Evolutionary conservation across 2,329 filamentous ascomycete species (phyloP).

Genomic region (Bipolaris sorokiniana): DNA sequence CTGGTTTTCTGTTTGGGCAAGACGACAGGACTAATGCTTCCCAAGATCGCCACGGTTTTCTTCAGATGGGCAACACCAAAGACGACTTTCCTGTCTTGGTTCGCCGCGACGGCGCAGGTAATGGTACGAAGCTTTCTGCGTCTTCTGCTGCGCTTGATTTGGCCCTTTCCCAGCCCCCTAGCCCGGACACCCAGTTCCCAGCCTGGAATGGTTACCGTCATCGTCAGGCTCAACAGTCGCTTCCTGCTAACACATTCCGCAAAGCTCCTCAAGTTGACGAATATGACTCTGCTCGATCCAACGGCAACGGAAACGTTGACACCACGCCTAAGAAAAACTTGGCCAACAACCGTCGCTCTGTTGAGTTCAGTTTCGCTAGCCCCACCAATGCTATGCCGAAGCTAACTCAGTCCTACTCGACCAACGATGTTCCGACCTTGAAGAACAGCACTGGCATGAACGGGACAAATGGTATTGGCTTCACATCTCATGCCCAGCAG

Average conservation of each 20-base stretch:
- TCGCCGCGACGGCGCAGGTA: slow-evolving; percentile 64
- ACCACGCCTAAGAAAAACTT: slow-evolving; percentile 51
- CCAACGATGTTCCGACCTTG: slow-evolving; percentile 84
- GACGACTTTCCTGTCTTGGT: slow-evolving; percentile 88
- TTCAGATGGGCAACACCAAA: slow-evolving; percentile 74
- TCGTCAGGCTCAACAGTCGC: slow-evolving; percentile 67
- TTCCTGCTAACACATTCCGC: slow-evolving; percentile 61
- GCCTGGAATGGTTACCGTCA: slow-evolving; percentile 71
- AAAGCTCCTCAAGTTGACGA: slow-evolving; percentile 48
- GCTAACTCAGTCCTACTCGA: slow-evolving; percentile 86
- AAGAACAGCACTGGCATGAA: slow-evolving; percentile 69
- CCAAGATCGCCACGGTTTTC: slow-evolving; percentile 71
- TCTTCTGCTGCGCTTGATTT: slow-evolving; percentile 83
- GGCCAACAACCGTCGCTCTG: slow-evolving; percentile 54
- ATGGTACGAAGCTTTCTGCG: slow-evolving; percentile 72
- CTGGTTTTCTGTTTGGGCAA: slow-evolving; percentile 82
- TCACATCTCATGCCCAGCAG: slow-evolving; percentile 63
- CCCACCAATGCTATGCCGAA: slow-evolving; percentile 69
- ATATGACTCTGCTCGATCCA: slow-evolving; percentile 42
- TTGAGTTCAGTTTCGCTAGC: slow-evolving; percentile 60
- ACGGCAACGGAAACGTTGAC: slow-evolving; percentile 51
- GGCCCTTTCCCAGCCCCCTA: slow-evolving; percentile 71
- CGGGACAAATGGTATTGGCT: slow-evolving; percentile 34
- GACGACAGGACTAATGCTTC: slow-evolving; percentile 65
- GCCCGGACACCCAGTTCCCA: slow-evolving; percentile 60